A percentile compares a stretch with the other conserved stretches of the same genome.
These are phyloP conservation scores for Scheffersomyces quercinus DNA, from an alignment of 1,139 yeast species.

Conservation along the genomic window DNA sequence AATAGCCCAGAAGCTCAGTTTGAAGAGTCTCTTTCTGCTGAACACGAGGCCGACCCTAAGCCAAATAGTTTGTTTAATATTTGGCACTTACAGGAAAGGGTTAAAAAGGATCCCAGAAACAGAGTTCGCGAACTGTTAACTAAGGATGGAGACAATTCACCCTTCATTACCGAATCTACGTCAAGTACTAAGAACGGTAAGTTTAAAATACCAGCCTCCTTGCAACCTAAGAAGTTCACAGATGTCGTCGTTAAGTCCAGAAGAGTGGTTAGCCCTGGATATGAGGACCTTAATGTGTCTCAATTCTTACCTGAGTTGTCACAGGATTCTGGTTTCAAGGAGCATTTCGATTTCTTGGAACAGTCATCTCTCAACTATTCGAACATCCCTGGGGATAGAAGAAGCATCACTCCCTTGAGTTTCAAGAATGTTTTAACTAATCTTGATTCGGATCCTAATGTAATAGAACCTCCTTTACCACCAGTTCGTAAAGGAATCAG, in stretches of 20 bases:
- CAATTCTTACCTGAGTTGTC: slow-evolving; percentile 49
- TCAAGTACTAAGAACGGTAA: slow-evolving; percentile 1
- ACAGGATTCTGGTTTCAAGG: slow-evolving; percentile 49
- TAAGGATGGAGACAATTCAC: no score
- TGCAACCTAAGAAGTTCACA: slow-evolving; percentile 36
- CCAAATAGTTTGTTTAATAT: slow-evolving; percentile 38
- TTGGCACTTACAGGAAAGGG: slow-evolving; percentile 44
- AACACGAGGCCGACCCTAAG: slow-evolving; percentile 33
- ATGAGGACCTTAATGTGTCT: slow-evolving; percentile 39
- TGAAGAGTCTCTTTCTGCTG: slow-evolving; percentile 48
- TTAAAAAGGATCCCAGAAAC: slow-evolving; percentile 15
- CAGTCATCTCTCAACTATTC: slow-evolving; percentile 18
- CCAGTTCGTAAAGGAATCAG: slow-evolving; percentile 1
- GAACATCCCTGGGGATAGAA: slow-evolving; percentile 18
- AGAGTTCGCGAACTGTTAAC: slow-evolving; percentile 1
- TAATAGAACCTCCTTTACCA: slow-evolving; percentile 25
- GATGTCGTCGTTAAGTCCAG: slow-evolving; percentile 48
- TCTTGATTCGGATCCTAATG: slow-evolving; percentile 19
- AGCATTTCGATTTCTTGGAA: slow-evolving; percentile 33
- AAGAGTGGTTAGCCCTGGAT: slow-evolving; percentile 41
- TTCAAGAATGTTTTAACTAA: slow-evolving; percentile 30
- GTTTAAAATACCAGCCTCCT: slow-evolving; percentile 20
- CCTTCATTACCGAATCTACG: not conserved
- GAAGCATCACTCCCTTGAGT: slow-evolving; percentile 29
- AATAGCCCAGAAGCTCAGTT: slow-evolving; percentile 22